Percentiles rank a stretch among this genome's conserved stretches.
Conservation (phyloP, 2,329 filamentous ascomycete genomes). For the Tricladium varicosporioides region DNA sequence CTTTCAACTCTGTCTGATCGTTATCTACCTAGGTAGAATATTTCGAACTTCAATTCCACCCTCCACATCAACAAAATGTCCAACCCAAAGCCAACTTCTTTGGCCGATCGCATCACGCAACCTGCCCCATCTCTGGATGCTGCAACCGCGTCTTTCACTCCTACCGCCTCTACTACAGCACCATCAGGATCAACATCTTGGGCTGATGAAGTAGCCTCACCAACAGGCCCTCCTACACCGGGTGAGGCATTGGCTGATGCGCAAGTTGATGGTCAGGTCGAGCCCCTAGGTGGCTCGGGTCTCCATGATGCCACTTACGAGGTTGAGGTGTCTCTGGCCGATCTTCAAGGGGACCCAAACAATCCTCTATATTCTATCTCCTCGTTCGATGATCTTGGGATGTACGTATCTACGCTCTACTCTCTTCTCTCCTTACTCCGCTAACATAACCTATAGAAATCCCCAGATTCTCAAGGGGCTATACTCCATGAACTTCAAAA, state of each 20-base stretch:
- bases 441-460: constrained; percentile 40
- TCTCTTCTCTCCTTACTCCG: neutral
- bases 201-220: constrained; percentile 41
- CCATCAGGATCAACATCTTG: constrained; percentile 33
- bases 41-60: too few species aligned
- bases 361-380: constrained; percentile 85
- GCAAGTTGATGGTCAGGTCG: constrained; percentile 46
- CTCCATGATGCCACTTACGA: constrained; percentile 75
- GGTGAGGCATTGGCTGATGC: constrained; percentile 18
- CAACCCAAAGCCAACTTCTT: constrained; percentile 34
- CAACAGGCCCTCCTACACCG: constrained; percentile 13
- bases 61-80: constrained; percentile 17
- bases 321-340: constrained; percentile 89
- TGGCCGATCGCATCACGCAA: constrained; percentile 47
- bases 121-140: constrained; percentile 27
- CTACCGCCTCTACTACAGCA: constrained; percentile 1
- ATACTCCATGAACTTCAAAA: constrained; percentile 79
- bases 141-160: constrained; percentile 16
- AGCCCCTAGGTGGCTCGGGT: constrained; percentile 45
- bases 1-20: neutral
- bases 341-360: constrained; percentile 81
- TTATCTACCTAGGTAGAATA: too few species aligned
- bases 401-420: constrained; percentile 53
- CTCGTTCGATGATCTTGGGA: constrained; percentile 78
- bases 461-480: constrained; percentile 73